Percentiles rank a stretch among this genome's conserved stretches.
Conservation (phyloP, 495 filamentous ascomycete species). For the Xeromyces bisporus region DNA sequence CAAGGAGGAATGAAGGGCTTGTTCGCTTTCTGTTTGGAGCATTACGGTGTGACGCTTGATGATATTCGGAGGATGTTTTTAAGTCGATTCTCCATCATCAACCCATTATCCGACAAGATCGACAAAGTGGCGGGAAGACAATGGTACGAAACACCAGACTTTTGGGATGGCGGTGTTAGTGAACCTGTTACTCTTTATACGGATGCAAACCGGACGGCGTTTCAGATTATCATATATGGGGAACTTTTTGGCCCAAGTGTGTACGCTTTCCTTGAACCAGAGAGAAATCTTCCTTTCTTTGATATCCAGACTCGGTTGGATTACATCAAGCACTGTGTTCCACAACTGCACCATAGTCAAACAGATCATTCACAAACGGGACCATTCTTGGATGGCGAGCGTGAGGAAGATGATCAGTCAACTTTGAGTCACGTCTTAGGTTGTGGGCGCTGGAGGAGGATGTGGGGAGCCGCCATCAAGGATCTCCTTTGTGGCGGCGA, state of each 20-base stretch:
- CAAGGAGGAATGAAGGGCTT: conserved; percentile 14
- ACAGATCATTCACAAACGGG: conserved; percentile 2
- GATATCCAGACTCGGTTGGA: no score
- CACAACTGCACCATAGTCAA: no score
- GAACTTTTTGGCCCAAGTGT: no score
- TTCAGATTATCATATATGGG: no score
- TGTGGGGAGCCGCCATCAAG: conserved; percentile 6
- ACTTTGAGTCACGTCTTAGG: conserved; percentile 6
- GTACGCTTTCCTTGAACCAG: no score
- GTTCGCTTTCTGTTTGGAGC: conserved; percentile 14
- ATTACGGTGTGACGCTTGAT: conserved; percentile 16
- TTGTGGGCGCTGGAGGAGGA: conserved; percentile 7
- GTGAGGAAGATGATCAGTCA: conserved; percentile 3
- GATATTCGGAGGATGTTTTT: conserved; percentile 16
- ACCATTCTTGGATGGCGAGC: conserved; percentile 3
- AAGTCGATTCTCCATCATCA: conserved; percentile 17
- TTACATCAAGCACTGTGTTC: no score
- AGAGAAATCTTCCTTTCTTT: no score
- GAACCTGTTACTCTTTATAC: no score
- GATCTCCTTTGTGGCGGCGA: conserved; percentile 3
- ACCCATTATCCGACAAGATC: conserved; percentile 17
- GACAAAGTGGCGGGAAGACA: conserved; percentile 16
- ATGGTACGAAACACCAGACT: conserved; percentile 13
- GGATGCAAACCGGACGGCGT: conserved; percentile 10
- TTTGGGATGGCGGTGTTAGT: conserved; percentile 22